Evolutionary conservation across 805 yeast species (phyloP).

Genomic region (Myxozyma lipomycoides): DNA sequence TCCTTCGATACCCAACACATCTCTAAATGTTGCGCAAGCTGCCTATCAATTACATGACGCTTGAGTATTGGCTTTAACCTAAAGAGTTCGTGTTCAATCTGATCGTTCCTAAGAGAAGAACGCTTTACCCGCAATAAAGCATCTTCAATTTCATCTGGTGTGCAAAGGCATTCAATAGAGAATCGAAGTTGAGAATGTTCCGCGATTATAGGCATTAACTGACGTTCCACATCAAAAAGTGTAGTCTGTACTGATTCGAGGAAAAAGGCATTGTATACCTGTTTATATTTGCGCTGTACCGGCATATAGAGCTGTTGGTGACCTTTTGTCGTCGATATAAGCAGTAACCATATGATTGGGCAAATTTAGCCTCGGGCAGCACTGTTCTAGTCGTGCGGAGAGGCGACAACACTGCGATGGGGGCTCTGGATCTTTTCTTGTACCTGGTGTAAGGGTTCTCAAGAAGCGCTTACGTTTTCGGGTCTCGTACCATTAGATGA

Average conservation of each 20-base stretch:
- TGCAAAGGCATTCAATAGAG: slow-evolving; percentile 20
- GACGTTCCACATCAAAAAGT: slow-evolving; percentile 17
- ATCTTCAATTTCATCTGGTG: slow-evolving; percentile 28
- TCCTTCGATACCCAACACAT: slow-evolving; percentile 25
- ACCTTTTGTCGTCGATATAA: slow-evolving; percentile 3
- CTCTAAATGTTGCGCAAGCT: slow-evolving; percentile 17
- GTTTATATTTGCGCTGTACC: slow-evolving; percentile 8
- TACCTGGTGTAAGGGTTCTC: no score
- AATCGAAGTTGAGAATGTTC: slow-evolving; percentile 6
- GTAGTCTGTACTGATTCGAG: slow-evolving; percentile 23
- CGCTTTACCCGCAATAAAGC: slow-evolving; percentile 17
- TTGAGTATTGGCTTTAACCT: slow-evolving; percentile 12
- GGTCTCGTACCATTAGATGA: no score
- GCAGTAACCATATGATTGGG: slow-evolving; percentile 20
- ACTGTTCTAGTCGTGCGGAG: slow-evolving; percentile 31
- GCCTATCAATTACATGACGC: slow-evolving; percentile 2
- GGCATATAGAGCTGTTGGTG: not conserved
- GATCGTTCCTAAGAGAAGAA: slow-evolving; percentile 4
- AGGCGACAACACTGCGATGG: slow-evolving; percentile 64
- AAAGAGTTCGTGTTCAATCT: slow-evolving; percentile 20
- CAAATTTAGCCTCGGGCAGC: slow-evolving; percentile 18
- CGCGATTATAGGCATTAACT: slow-evolving; percentile 7
- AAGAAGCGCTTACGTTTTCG: no score
- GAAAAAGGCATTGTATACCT: slow-evolving; percentile 23
- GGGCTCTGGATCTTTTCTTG: slow-evolving; percentile 84